Evolutionary conservation across 2,329 filamentous ascomycete genomes (phyloP).

Genomic region (Cytospora leucostoma): DNA sequence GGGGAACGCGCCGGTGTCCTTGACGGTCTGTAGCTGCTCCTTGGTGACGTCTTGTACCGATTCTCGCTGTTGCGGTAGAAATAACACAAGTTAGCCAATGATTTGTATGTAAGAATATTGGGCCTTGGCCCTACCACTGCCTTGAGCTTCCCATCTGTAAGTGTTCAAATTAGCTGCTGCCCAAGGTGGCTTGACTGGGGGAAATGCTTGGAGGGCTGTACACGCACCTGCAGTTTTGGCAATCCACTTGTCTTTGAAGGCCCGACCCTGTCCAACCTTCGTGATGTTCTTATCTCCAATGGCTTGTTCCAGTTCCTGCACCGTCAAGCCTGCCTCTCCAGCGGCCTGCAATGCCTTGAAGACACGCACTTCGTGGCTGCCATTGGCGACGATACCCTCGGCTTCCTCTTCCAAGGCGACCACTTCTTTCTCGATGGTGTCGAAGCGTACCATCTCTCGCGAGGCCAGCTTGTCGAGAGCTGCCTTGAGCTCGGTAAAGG

Average conservation of each 20-base stretch:
- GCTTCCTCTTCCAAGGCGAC: slow-evolving; percentile 74
- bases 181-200: slow-evolving; percentile 53
- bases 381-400: slow-evolving; percentile 69
- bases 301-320: slow-evolving; percentile 68
- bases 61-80: slow-evolving; percentile 51
- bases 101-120: neutral
- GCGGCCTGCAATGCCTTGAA: slow-evolving; percentile 73
- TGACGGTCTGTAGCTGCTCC: slow-evolving; percentile 72
- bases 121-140: slow-evolving; percentile 37
- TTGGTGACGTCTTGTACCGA: slow-evolving; percentile 79
- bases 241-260: slow-evolving; percentile 81
- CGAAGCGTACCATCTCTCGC: slow-evolving; percentile 83
- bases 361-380: slow-evolving; percentile 80
- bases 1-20: slow-evolving; percentile 66
- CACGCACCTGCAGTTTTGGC: slow-evolving; percentile 47
- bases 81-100: slow-evolving; percentile 16
- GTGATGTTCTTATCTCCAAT: slow-evolving; percentile 73
- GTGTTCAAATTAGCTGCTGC: slow-evolving; percentile 36
- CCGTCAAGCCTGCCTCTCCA: slow-evolving; percentile 74
- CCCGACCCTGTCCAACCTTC: slow-evolving; percentile 90
- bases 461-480: slow-evolving; percentile 84
- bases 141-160: slow-evolving; percentile 55
- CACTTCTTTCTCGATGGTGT: slow-evolving; percentile 79
- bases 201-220: slow-evolving; percentile 47
- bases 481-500: slow-evolving; percentile 75